phyloP scores from a whole-genome alignment of 2,329 filamentous ascomycete species.

The Aspergillus floridensis region DNA sequence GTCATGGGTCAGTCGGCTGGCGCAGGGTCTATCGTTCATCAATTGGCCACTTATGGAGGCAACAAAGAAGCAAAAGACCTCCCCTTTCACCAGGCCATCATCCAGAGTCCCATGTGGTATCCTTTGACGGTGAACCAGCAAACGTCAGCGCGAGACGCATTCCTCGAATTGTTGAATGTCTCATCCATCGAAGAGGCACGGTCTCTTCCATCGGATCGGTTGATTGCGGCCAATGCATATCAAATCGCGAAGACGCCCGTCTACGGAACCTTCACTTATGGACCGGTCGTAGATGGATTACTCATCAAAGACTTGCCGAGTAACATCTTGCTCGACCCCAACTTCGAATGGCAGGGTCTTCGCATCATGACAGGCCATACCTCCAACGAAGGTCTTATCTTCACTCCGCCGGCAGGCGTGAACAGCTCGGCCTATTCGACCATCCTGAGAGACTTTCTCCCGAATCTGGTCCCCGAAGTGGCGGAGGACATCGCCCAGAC shows the following conservation, averaged over 20 bases:
- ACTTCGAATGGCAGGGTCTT: constrained; percentile 27
- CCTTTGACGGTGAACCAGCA: constrained; percentile 37
- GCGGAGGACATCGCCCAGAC: constrained; percentile 46
- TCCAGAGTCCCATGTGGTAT: constrained; percentile 44
- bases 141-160: constrained; percentile 40
- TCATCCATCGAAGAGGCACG: constrained; percentile 46
- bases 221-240: constrained; percentile 46
- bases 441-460: constrained; percentile 26
- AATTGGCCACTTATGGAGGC: constrained; percentile 54
- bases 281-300: constrained; percentile 50
- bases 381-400: constrained; percentile 43
- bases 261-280: constrained; percentile 46
- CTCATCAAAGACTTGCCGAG: constrained; percentile 51
- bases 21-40: constrained; percentile 54
- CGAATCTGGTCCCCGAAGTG: constrained; percentile 22
- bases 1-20: constrained; percentile 48
- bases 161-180: constrained; percentile 44
- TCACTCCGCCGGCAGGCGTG: constrained; percentile 28
- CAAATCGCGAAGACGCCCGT: constrained; percentile 37
- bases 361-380: constrained; percentile 49
- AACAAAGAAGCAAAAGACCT: constrained; percentile 27
- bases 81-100: constrained; percentile 41
- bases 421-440: constrained; percentile 21
- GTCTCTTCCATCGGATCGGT: constrained; percentile 35
- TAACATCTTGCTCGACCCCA: constrained; percentile 45